Evolutionary conservation across 2,329 filamentous ascomycete genomes (phyloP), one percentile per base, ranked within the genome.

Genomic region (Colletotrichum sansevieriae): DNA sequence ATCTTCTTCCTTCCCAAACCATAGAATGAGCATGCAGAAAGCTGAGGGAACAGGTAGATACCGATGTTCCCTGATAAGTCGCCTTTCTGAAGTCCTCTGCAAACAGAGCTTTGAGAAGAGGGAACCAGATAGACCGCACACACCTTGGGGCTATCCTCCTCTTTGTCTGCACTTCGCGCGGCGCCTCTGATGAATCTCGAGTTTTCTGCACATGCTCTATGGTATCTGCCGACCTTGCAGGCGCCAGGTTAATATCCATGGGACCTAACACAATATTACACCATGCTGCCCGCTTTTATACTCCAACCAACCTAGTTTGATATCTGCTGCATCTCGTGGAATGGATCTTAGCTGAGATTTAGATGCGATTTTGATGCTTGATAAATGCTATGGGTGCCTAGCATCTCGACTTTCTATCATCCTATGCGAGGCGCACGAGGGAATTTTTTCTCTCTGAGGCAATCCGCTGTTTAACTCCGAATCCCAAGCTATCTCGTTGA

Each of bases 71-170:
- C n/a, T n/a, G n/a, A n/a, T n/a, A 46, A 20, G 2, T 46, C 15
- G n/a, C 43, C 43, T 46, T 46, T 46, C 43, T 20, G 43, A 46
- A 18, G 43, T 46, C 43, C 43, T 46, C 43, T 13, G 43, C 43
- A 46, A 18, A 18, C 43, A 46, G 43, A 18, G n/a, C 15, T 18
- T 46, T 46, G n/a, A 18, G 43, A 46, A 20, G 43, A 46, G 43
- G 15, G 43, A 10, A 46, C n/a, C 43, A 1, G 43, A 20, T 20
- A 46, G 43, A 46, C 3, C 43, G 43, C 43, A 46, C 43, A 46
- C 43, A 18, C 8, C 43, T 46, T 46, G 43, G 15, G 43, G 43
- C 43, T 20, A 46, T 46, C 43, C 15, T 46, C 43, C n/a, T 46
- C 15, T 20, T 46, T 46, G n/a, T 13, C 9, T 20, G n/a, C n/a